phyloP scores from a whole-genome alignment of 106 monocot genomes.

The Dendrobium huoshanense region DNA sequence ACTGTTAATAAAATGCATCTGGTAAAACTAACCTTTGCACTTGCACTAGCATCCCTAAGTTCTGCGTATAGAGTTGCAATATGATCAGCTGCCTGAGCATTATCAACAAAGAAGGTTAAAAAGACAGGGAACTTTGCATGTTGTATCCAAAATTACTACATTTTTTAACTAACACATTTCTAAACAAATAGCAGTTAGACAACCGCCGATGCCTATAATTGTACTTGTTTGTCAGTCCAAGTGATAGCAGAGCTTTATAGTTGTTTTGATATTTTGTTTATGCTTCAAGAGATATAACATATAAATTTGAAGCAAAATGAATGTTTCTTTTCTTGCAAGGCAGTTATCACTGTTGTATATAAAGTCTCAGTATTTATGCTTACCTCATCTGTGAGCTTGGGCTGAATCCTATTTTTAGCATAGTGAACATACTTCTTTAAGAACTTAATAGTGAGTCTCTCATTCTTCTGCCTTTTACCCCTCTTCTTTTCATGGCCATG shows the following conservation, averaged over 20 bases:
- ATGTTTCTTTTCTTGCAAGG: too few relatives aligned
- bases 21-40: conserved; percentile 56
- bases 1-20: not conserved
- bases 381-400: too few relatives aligned
- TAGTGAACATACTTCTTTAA: conserved; percentile 97
- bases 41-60: conserved; percentile 77
- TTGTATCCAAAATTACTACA: not conserved
- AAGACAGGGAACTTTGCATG: not conserved
- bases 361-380: too few relatives aligned
- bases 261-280: not conserved
- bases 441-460: conserved; percentile 82
- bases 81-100: conserved; percentile 77
- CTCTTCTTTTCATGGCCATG: conserved; percentile 84
- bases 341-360: too few relatives aligned
- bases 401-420: conserved; percentile 50
- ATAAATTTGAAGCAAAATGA: too few relatives aligned
- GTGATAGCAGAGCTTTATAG: not conserved
- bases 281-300: too few relatives aligned
- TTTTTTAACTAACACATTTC: not conserved
- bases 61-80: conserved; percentile 97
- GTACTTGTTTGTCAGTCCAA: too few relatives aligned
- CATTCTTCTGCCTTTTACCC: conserved; percentile 60
- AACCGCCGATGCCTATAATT: too few relatives aligned
- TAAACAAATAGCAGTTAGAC: not conserved
- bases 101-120: not conserved